Evolutionary conservation across 148 eudicot species (phyloP).

Genomic region (Cornus suecica): DNA sequence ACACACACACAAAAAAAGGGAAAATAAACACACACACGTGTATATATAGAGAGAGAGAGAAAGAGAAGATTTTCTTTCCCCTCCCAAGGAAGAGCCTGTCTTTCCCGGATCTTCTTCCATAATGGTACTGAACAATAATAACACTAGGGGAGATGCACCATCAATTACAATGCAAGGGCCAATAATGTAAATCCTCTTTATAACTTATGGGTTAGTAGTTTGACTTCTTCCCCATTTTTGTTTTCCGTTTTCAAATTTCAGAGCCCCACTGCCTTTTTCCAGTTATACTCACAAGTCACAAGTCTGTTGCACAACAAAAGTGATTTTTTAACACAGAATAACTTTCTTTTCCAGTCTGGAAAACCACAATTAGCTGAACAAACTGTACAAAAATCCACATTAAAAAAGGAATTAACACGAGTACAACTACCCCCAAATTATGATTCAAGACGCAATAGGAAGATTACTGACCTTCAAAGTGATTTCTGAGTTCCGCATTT

Average conservation of each 20-base stretch:
- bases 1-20: too few species aligned
- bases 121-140: background rate
- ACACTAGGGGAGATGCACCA: background rate
- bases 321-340: background rate
- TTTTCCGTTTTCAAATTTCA: background rate
- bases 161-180: background rate
- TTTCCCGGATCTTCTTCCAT: background rate
- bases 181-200: too few species aligned
- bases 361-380: background rate
- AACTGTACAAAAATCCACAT: background rate
- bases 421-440: background rate
- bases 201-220: background rate
- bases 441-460: slow-evolving; percentile 3
- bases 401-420: slow-evolving; percentile 7
- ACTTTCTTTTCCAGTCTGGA: background rate
- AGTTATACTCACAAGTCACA: too few species aligned
- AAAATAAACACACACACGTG: too few species aligned
- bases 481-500: slow-evolving; percentile 78
- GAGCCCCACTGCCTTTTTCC: too few species aligned
- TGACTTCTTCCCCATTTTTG: background rate
- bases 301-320: background rate
- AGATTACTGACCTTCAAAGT: slow-evolving; percentile 72
- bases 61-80: background rate
- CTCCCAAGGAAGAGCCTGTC: background rate
- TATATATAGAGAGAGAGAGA: too few species aligned